These are phyloP conservation scores for Cladosporium halotolerans DNA, from an alignment of 2,329 filamentous ascomycete genomes.

Conservation along the genomic window DNA sequence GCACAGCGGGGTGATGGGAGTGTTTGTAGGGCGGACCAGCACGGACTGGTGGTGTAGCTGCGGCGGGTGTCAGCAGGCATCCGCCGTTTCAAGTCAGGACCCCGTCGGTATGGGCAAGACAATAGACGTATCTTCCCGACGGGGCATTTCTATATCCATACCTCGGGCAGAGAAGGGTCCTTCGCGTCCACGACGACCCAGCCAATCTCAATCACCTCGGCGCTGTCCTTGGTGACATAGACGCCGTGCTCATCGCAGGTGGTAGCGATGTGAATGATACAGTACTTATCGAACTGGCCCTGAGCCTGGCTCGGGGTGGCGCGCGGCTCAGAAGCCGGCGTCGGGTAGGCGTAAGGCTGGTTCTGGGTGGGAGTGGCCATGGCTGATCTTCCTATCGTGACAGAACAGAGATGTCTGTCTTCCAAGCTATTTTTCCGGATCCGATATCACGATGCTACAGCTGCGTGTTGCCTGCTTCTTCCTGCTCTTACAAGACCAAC, in stretches of 20 bases:
- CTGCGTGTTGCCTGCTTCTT: background rate
- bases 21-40: slow-evolving; percentile 97
- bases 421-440: slow-evolving; percentile 5
- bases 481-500: slow-evolving; percentile 8
- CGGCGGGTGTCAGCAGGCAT: slow-evolving; percentile 12
- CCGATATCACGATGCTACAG: background rate
- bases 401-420: background rate
- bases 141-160: slow-evolving; percentile 15
- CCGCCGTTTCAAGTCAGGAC: background rate
- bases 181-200: slow-evolving; percentile 65
- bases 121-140: background rate
- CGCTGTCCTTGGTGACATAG: slow-evolving; percentile 98
- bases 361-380: slow-evolving; percentile 27
- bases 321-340: slow-evolving; percentile 15
- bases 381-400: slow-evolving; percentile 5
- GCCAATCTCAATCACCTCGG: slow-evolving; percentile 97
- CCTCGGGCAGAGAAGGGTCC: slow-evolving; percentile 29
- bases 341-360: slow-evolving; percentile 24
- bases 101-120: background rate
- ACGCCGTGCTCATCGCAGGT: slow-evolving; percentile 99
- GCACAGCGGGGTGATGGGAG: slow-evolving; percentile 95
- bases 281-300: slow-evolving; percentile 71
- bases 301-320: slow-evolving; percentile 28
- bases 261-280: slow-evolving; percentile 96
- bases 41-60: slow-evolving; percentile 93